Percentiles rank a stretch among this genome's conserved stretches.
Evolutionary conservation across 2,329 filamentous ascomycete genomes (phyloP).

Genomic region (Fulvia fulva): DNA sequence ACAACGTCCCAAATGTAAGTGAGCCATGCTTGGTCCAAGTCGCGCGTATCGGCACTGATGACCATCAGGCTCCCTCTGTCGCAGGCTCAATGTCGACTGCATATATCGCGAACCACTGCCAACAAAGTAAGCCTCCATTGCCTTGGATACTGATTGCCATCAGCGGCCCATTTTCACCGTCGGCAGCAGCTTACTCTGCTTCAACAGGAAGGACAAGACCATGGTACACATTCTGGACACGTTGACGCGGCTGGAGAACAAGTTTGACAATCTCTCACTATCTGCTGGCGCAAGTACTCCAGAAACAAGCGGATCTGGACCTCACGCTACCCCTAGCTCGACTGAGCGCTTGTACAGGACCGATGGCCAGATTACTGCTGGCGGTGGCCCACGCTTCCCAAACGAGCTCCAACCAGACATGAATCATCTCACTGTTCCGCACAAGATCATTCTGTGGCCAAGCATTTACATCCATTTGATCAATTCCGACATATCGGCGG

Average conservation of each 20-base stretch:
- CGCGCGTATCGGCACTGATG: neutral
- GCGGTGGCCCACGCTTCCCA: constrained; percentile 10
- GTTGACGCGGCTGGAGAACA: constrained; percentile 52
- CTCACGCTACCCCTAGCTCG: constrained; percentile 9
- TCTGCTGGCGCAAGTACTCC: constrained; percentile 13
- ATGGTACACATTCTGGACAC: constrained; percentile 58
- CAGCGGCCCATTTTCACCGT: neutral
- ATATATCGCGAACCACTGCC: constrained; percentile 58
- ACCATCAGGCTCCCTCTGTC: constrained; percentile 47
- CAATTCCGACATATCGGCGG: constrained; percentile 32
- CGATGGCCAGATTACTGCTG: constrained; percentile 6
- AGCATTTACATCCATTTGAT: constrained; percentile 36
- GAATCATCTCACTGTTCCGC: constrained; percentile 40
- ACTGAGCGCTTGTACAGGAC: constrained; percentile 5
- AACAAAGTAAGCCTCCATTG: constrained; percentile 53
- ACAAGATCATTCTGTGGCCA: constrained; percentile 51
- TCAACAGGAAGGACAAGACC: constrained; percentile 58
- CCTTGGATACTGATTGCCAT: neutral
- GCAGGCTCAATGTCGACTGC: constrained; percentile 56
- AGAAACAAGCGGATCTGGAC: constrained; percentile 15
- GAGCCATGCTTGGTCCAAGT: neutral
- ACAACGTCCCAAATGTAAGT: constrained; percentile 54
- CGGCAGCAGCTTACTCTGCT: neutral
- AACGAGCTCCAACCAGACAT: constrained; percentile 21
- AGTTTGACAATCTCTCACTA: constrained; percentile 47